Evolutionary conservation across 75 land plant genomes (phyloP).

Genomic region (Selaginella moellendorffii): DNA sequence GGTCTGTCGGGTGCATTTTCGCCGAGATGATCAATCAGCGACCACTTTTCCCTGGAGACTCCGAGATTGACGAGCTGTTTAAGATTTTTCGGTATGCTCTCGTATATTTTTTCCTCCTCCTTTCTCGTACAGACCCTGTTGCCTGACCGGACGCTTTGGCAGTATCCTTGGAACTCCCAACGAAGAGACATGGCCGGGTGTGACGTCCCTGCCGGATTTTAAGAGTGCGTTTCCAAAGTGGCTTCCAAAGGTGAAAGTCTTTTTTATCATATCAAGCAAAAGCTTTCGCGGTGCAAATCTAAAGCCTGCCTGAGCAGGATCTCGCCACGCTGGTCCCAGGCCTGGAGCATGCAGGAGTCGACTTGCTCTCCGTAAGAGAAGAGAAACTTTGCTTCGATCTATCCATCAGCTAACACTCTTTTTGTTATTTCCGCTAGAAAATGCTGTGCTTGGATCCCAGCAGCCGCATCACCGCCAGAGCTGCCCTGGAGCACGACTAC

Average conservation of each 20-base stretch:
- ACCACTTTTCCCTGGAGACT: conserved; percentile 97
- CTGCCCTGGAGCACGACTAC: conserved; percentile 74
- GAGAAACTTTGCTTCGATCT: too few species aligned
- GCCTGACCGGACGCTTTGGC: too few species aligned
- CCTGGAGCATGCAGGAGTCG: conserved; percentile 63
- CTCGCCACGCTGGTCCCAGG: conserved; percentile 58
- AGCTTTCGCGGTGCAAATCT: too few species aligned
- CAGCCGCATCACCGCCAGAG: conserved; percentile 64
- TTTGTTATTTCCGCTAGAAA: conserved; percentile 45
- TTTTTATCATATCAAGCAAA: too few species aligned
- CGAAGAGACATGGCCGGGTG: conserved; percentile 97
- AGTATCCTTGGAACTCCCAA: conserved; percentile 55
- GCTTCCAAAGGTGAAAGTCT: conserved; percentile 55
- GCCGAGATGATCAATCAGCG: conserved; percentile 97
- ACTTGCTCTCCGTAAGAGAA: conserved; percentile 80
- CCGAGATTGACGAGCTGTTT: conserved; percentile 95
- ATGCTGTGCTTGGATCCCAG: conserved; percentile 79
- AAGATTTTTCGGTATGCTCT: conserved; percentile 97
- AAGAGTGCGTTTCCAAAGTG: conserved; percentile 91
- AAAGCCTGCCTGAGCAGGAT: too few species aligned
- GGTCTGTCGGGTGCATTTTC: conserved; percentile 98
- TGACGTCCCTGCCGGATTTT: conserved; percentile 76
- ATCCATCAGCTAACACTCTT: too few species aligned
- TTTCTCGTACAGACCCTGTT: too few species aligned
- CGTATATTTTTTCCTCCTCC: too few species aligned